Percentiles rank a stretch among this genome's conserved stretches.
Evolutionary conservation across 2,329 filamentous ascomycete genomes (phyloP).

Genomic region (Penicillium sp.): DNA sequence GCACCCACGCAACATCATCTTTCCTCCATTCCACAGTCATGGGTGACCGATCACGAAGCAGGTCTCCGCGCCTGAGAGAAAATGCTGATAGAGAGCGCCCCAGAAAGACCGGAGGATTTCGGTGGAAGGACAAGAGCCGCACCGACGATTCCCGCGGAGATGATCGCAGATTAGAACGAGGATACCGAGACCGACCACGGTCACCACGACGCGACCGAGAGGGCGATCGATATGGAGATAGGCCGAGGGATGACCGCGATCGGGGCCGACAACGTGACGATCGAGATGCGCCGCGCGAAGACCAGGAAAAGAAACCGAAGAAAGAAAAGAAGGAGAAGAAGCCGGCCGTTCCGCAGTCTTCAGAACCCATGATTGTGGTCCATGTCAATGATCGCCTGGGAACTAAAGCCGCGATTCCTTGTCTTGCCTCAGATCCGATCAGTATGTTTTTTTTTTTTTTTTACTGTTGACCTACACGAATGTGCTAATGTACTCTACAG

Average conservation of each 20-base stretch:
- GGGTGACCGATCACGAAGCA: constrained; percentile 36
- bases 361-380: constrained; percentile 84
- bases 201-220: constrained; percentile 32
- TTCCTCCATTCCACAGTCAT: constrained; percentile 17
- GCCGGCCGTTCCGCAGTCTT: constrained; percentile 31
- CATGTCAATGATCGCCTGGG: constrained; percentile 90
- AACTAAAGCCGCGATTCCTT: constrained; percentile 90
- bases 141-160: constrained; percentile 41
- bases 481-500: constrained; percentile 21
- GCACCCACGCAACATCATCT: constrained; percentile 14
- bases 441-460: constrained; percentile 32
- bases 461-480: background rate
- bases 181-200: constrained; percentile 40
- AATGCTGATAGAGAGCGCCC: constrained; percentile 31
- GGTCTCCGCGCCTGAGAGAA: constrained; percentile 35
- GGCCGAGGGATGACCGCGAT: constrained; percentile 36
- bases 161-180: constrained; percentile 45
- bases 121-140: constrained; percentile 44
- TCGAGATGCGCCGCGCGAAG: constrained; percentile 24
- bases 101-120: constrained; percentile 38
- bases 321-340: constrained; percentile 36
- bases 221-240: constrained; percentile 27
- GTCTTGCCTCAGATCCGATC: constrained; percentile 72
- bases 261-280: constrained; percentile 23
- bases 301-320: constrained; percentile 35